Conservation (phyloP, 352 stramenopile species). For the Globisporangium ultimum region DNA sequence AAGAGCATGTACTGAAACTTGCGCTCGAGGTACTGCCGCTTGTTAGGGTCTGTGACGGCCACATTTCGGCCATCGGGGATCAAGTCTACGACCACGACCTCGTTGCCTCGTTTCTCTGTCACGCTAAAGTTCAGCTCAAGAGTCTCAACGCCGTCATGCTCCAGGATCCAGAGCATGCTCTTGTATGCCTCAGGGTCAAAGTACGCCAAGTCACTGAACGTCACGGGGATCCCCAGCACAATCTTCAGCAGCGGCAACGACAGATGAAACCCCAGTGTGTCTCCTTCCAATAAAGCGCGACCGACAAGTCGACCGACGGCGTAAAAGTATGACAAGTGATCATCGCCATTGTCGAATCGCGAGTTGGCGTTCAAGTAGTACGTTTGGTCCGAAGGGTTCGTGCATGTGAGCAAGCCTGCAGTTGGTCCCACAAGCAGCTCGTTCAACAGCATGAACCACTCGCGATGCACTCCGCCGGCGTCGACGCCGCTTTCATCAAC, state of each 20-base stretch:
- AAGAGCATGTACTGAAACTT: constrained; percentile 91
- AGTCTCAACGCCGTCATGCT: constrained; percentile 27
- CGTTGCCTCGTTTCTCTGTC: constrained; percentile 14
- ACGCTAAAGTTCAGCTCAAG: constrained; percentile 44
- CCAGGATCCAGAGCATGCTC: constrained; percentile 43
- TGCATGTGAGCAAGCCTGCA: constrained; percentile 51
- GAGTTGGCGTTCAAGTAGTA: constrained; percentile 68
- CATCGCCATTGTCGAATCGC: constrained; percentile 36
- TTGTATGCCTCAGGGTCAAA: constrained; percentile 48
- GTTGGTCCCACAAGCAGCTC: constrained; percentile 44
- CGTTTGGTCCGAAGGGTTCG: constrained; percentile 54
- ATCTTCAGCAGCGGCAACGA: constrained; percentile 96
- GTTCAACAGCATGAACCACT: constrained; percentile 87
- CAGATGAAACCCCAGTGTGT: constrained; percentile 92
- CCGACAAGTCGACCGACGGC: constrained; percentile 58
- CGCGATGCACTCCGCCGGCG: constrained; percentile 80
- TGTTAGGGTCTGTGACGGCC: constrained; percentile 90
- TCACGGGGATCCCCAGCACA: constrained; percentile 94
- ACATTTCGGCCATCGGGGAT: constrained; percentile 40
- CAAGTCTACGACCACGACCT: constrained; percentile 32
- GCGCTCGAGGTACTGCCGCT: constrained; percentile 85
- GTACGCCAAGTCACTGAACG: constrained; percentile 61
- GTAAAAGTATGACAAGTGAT: constrained; percentile 65
- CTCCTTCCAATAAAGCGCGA: constrained; percentile 75
- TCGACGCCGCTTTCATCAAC: constrained; percentile 78